A percentile compares a stretch with the other conserved stretches of the same genome.
Conservation (phyloP, 2,329 filamentous ascomycete species). For the Trichoderma asperellum region DNA sequence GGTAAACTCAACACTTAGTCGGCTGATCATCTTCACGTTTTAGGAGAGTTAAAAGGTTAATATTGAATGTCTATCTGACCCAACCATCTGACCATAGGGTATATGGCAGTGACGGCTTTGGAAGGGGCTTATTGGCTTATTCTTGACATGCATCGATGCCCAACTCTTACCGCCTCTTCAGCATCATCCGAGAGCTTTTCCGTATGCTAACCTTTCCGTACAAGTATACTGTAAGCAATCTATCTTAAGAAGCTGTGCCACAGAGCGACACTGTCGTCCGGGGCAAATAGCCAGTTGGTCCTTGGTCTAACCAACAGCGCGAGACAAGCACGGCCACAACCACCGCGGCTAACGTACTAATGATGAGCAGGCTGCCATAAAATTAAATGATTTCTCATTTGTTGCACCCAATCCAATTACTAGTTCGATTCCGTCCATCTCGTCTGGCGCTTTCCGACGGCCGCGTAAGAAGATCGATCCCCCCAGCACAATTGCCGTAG, state of each 20-base stretch:
- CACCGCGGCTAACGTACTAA: background rate
- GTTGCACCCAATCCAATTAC: background rate
- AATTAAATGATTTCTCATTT: background rate
- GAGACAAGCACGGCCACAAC: background rate
- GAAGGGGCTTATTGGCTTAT: background rate
- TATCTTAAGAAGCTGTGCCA: background rate
- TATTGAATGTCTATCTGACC: background rate
- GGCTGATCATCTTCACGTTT: background rate
- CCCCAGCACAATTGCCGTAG: background rate
- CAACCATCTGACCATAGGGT: background rate
- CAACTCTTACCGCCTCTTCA: background rate
- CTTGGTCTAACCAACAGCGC: background rate
- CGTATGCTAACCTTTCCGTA: background rate
- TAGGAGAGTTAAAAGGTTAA: background rate
- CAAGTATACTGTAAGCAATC: background rate
- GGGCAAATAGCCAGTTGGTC: background rate
- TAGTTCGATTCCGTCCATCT: background rate
- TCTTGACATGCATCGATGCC: background rate
- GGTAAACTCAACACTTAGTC: slow-evolving; percentile 3
- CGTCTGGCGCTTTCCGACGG: slow-evolving; percentile 7
- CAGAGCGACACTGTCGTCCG: background rate
- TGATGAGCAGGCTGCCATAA: background rate
- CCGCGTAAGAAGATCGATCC: background rate
- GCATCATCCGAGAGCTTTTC: background rate
- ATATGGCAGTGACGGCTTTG: background rate